Conservation (phyloP, 495 filamentous ascomycete species). For the Hypoxylon rickii region DNA sequence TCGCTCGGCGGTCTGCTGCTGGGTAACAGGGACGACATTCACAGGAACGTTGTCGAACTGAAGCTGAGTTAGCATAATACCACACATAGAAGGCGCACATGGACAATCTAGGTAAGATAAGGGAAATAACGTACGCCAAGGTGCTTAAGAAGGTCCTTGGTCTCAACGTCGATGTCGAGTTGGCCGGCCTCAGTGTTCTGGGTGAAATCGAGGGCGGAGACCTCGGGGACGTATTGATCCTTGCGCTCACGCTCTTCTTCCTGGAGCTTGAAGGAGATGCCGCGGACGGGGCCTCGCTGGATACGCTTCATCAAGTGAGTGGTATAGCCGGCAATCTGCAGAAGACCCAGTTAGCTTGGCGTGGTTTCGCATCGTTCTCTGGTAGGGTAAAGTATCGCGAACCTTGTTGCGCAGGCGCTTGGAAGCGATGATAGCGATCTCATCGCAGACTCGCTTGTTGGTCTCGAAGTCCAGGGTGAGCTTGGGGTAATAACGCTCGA, state of each 20-base stretch:
- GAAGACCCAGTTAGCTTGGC: conserved; percentile 22
- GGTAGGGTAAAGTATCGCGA: no score
- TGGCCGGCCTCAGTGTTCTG: conserved; percentile 87
- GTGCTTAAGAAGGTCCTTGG: conserved; percentile 97
- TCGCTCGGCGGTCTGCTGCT: conserved; percentile 83
- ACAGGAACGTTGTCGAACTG: conserved; percentile 97
- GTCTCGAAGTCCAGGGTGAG: conserved; percentile 99
- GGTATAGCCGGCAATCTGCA: conserved; percentile 89
- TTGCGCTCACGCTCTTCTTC: conserved; percentile 99
- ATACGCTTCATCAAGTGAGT: conserved; percentile 98
- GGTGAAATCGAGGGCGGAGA: conserved; percentile 96
- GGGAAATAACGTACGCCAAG: conserved; percentile 77
- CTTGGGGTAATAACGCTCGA: conserved; percentile 98
- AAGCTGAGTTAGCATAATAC: conserved; percentile 14
- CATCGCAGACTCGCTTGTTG: conserved; percentile 99
- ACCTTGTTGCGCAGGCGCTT: conserved; percentile 99
- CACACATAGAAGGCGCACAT: neutral
- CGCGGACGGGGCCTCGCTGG: conserved; percentile 96
- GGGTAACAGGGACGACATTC: conserved; percentile 86
- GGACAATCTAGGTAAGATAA: no score
- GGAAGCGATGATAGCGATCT: conserved; percentile 98
- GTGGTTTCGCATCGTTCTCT: neutral
- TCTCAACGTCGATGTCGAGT: conserved; percentile 94
- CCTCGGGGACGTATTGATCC: conserved; percentile 99
- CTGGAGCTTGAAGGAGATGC: conserved; percentile 99